Evolutionary conservation across 805 yeast genomes (phyloP).

Genomic region (Candida adriatica): DNA sequence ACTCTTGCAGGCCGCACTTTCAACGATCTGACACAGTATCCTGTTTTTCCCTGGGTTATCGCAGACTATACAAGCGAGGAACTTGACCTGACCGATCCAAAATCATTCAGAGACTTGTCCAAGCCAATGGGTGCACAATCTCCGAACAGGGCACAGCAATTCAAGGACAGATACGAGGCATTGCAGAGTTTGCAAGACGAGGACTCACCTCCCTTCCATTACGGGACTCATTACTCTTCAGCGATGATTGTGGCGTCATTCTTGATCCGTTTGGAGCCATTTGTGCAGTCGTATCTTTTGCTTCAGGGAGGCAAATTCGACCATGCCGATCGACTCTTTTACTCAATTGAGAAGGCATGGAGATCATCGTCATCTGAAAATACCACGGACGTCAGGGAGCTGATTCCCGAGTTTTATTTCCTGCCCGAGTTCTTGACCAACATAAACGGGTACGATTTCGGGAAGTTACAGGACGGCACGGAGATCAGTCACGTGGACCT

Average conservation of each 20-base stretch:
- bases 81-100: constrained; percentile 58
- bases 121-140: constrained; percentile 93
- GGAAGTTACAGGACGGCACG: constrained; percentile 55
- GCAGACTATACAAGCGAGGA: constrained; percentile 71
- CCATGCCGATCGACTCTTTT: constrained; percentile 77
- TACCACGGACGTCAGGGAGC: constrained; percentile 82
- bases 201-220: constrained; percentile 72
- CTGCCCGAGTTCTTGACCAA: constrained; percentile 74
- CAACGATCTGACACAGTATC: constrained; percentile 86
- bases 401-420: constrained; percentile 80
- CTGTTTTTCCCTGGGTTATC: constrained; percentile 88
- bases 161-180: constrained; percentile 68
- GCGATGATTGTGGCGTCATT: constrained; percentile 89
- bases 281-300: constrained; percentile 68
- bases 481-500: constrained; percentile 54
- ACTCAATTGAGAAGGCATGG: constrained; percentile 77
- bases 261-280: constrained; percentile 71
- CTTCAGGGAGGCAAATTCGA: constrained; percentile 87
- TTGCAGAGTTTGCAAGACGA: constrained; percentile 53
- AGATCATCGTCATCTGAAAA: constrained; percentile 68
- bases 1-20: constrained; percentile 85
- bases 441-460: constrained; percentile 61
- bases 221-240: constrained; percentile 90
- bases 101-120: constrained; percentile 63
- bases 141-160: constrained; percentile 48